phyloP scores from a whole-genome alignment of 352 stramenopile species.

The Phytophthora hibernalis region DNA sequence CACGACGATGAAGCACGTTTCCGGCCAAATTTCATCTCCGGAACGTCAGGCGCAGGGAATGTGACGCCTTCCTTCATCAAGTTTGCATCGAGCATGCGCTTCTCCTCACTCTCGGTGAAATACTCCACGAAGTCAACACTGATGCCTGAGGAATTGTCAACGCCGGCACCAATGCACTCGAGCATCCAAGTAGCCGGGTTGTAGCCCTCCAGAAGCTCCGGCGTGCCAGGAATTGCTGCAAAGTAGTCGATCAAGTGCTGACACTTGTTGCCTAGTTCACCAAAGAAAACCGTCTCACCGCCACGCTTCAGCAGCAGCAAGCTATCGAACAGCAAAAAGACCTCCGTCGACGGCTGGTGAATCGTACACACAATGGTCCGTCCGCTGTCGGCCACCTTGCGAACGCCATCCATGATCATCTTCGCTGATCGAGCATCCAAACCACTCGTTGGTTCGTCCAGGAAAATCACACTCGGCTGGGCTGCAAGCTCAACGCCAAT shows the following conservation, averaged over 20 bases:
- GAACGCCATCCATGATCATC: constrained; percentile 85
- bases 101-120: constrained; percentile 43
- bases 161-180: constrained; percentile 48
- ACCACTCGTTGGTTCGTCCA: constrained; percentile 83
- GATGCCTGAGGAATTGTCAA: constrained; percentile 25
- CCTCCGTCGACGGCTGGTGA: constrained; percentile 47
- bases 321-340: constrained; percentile 67
- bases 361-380: constrained; percentile 89
- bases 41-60: constrained; percentile 32
- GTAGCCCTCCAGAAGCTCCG: constrained; percentile 55
- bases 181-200: constrained; percentile 55
- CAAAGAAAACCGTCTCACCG: constrained; percentile 84
- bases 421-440: constrained; percentile 87
- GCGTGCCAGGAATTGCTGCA: constrained; percentile 53
- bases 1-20: constrained; percentile 38
- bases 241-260: constrained; percentile 67
- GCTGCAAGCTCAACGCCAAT: constrained; percentile 72
- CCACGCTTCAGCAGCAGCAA: constrained; percentile 86
- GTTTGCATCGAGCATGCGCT: constrained; percentile 32
- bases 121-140: constrained; percentile 37
- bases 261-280: constrained; percentile 61
- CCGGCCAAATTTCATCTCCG: constrained; percentile 46
- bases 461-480: constrained; percentile 84
- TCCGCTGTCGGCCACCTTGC: constrained; percentile 80
- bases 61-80: constrained; percentile 44